phyloP scores from a whole-genome alignment of 1,284 basidiomycete species.

The Cutaneotrichosporon daszewskae region DNA sequence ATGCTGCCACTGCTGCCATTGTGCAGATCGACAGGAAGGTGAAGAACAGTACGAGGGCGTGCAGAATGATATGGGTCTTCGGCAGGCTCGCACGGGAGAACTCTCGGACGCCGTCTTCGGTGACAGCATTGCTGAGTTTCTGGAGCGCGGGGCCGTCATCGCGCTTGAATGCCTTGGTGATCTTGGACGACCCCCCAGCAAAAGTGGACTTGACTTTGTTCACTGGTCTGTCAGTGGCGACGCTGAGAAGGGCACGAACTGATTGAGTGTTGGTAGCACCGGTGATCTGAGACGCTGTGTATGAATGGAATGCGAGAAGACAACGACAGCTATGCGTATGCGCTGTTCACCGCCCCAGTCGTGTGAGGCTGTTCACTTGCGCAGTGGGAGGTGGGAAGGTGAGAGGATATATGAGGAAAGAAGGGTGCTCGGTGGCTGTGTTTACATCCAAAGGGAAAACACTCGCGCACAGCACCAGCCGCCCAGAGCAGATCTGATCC shows the following conservation, averaged over 20 bases:
- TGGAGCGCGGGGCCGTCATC: conserved; percentile 1
- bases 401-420: no score
- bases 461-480: no score
- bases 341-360: no score
- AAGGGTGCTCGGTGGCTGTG: no score
- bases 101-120: not conserved
- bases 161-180: conserved; percentile 1
- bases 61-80: conserved; percentile 3
- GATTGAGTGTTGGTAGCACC: not conserved
- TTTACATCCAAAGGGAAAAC: no score
- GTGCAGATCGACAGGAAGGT: conserved; percentile 82
- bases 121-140: conserved; percentile 4
- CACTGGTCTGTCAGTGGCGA: conserved; percentile 5
- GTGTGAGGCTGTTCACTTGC: no score
- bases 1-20: conserved; percentile 74
- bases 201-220: conserved; percentile 7
- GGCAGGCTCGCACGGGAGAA: conserved; percentile 1
- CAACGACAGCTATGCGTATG: no score
- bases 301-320: no score
- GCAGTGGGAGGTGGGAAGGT: no score
- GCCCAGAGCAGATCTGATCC: no score
- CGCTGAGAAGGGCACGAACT: not conserved
- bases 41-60: conserved; percentile 57
- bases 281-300: not conserved
- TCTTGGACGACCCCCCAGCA: not conserved